Evolutionary conservation across 495 filamentous ascomycete genomes (phyloP).

Genomic region (Aspergillus ostianus): DNA sequence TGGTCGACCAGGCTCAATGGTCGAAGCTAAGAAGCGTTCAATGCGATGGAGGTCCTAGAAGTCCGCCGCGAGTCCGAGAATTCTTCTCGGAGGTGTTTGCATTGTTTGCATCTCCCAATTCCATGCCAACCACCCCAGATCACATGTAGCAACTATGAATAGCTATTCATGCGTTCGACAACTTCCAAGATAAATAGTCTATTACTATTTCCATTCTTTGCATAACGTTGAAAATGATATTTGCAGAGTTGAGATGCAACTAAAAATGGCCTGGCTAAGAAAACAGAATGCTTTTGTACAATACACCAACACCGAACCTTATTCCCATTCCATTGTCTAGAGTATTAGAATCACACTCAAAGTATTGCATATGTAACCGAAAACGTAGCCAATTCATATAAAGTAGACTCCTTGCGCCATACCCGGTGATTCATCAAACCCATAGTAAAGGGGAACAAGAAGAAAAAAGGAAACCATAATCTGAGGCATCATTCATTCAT

Average conservation of each 20-base stretch:
- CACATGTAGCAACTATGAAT: too few species aligned
- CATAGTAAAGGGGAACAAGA: background rate
- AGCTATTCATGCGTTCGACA: background rate
- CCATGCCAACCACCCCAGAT: background rate
- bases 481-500: slow-evolving; percentile 12
- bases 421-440: slow-evolving; percentile 22
- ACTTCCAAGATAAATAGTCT: background rate
- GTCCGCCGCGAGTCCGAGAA: slow-evolving; percentile 26
- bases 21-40: background rate
- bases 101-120: slow-evolving; percentile 33
- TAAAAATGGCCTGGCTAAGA: background rate
- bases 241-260: background rate
- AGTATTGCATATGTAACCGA: slow-evolving; percentile 13
- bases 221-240: background rate
- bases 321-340: slow-evolving; percentile 9
- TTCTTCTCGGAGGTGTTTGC: slow-evolving; percentile 39
- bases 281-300: slow-evolving; percentile 10
- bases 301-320: slow-evolving; percentile 14
- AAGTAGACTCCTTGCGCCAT: slow-evolving; percentile 27
- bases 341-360: slow-evolving; percentile 9
- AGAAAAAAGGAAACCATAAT: background rate
- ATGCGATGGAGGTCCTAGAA: slow-evolving; percentile 8
- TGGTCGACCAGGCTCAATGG: background rate
- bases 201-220: background rate
- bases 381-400: slow-evolving; percentile 14